Conservation (phyloP, 1,284 basidiomycete species). For the Ceratobasidium sp. region DNA sequence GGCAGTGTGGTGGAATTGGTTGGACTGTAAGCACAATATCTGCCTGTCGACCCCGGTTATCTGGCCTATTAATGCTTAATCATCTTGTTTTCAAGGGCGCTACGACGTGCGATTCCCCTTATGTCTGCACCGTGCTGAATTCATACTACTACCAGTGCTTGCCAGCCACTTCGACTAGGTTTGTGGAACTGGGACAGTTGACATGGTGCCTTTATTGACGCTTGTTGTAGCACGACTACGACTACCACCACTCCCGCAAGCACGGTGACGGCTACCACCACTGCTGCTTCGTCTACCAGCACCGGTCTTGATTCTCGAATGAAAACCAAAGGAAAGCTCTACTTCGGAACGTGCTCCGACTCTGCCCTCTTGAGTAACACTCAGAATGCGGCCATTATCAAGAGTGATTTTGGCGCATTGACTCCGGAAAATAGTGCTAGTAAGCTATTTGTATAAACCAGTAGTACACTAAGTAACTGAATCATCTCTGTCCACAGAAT, state of each 20-base stretch:
- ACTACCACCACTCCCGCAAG: no score
- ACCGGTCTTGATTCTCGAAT: no score
- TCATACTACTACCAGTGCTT: constrained; percentile 14
- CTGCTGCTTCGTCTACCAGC: no score
- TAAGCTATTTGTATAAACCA: neutral
- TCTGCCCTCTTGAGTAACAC: constrained; percentile 1
- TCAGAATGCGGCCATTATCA: constrained; percentile 28
- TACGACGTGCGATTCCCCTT: neutral
- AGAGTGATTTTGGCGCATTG: constrained; percentile 26
- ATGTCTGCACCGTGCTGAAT: constrained; percentile 2
- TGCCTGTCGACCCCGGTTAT: neutral
- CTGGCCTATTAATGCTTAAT: neutral
- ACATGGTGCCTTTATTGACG: no score
- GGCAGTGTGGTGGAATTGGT: constrained; percentile 13
- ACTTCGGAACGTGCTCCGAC: constrained; percentile 37
- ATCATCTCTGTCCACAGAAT: neutral
- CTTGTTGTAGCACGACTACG: no score
- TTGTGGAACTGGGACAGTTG: no score
- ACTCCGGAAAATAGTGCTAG: constrained; percentile 36
- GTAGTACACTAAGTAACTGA: neutral
- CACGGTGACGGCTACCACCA: no score
- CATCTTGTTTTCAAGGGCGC: neutral
- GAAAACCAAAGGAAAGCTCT: constrained; percentile 26
- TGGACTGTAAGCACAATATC: constrained; percentile 7
- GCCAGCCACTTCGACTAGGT: neutral